Percentiles rank a stretch among this genome's conserved stretches.
Evolutionary conservation across 2,329 filamentous ascomycete species (phyloP).

Genomic region (Stemphylium beticola): DNA sequence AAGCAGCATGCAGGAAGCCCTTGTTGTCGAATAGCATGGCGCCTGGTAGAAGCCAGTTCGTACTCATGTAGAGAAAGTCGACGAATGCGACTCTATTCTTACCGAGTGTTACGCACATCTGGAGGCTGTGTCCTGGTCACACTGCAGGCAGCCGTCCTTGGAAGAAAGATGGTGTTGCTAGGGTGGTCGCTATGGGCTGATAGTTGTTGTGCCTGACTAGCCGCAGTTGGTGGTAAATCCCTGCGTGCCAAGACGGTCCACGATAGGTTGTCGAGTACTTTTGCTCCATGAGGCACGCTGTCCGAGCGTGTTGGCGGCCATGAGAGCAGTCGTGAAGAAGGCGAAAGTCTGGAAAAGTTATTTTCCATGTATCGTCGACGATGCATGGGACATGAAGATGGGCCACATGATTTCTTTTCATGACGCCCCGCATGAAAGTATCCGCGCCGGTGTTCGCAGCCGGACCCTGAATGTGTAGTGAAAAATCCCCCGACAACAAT

Average conservation of each 20-base stretch:
- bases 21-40: background rate
- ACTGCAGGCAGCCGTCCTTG: background rate
- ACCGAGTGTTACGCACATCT: background rate
- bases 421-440: background rate
- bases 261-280: slow-evolving; percentile 5
- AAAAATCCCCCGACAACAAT: slow-evolving; percentile 14
- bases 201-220: slow-evolving; percentile 11
- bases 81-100: too few relatives aligned
- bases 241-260: slow-evolving; percentile 8
- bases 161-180: slow-evolving; percentile 1
- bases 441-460: background rate
- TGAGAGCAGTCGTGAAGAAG: background rate
- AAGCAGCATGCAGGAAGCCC: too few relatives aligned
- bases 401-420: slow-evolving; percentile 5
- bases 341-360: background rate
- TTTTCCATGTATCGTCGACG: background rate
- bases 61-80: too few relatives aligned
- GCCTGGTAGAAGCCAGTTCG: background rate
- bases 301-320: background rate
- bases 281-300: background rate
- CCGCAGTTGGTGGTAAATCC: slow-evolving; percentile 3
- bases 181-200: slow-evolving; percentile 4
- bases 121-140: background rate
- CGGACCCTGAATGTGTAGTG: slow-evolving; percentile 10
- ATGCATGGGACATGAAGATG: background rate